phyloP scores from a whole-genome alignment of 306 rosid species.

The Aeschynomene evenia region DNA sequence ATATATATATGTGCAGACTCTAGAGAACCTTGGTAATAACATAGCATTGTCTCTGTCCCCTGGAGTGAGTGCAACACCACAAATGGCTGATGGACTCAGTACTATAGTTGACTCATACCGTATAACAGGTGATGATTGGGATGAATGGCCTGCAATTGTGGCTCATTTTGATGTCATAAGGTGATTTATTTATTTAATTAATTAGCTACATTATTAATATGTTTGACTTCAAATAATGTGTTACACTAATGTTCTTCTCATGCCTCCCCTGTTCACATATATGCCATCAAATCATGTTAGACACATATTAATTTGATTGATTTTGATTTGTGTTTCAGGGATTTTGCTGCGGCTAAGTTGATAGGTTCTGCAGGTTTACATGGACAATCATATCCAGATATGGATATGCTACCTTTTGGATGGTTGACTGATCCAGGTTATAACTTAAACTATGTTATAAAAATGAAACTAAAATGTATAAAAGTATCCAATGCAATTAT shows the following conservation, averaged over 20 bases:
- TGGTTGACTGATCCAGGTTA: constrained; percentile 75
- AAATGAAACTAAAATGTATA: too few species aligned
- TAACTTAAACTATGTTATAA: too few species aligned
- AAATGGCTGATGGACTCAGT: constrained; percentile 49
- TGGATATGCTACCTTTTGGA: constrained; percentile 82
- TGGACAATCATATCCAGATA: constrained; percentile 80
- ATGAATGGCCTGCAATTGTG: constrained; percentile 53
- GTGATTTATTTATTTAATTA: constrained; percentile 29
- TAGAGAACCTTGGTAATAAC: constrained; percentile 42
- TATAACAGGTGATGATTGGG: constrained; percentile 84
- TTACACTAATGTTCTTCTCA: neutral
- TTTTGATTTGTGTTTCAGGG: constrained; percentile 49
- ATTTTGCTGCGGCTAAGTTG: constrained; percentile 55
- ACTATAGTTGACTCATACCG: constrained; percentile 62
- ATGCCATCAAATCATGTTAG: neutral
- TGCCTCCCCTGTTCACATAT: neutral
- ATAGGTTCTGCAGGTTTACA: constrained; percentile 53
- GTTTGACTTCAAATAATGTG: neutral
- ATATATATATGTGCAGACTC: constrained; percentile 58
- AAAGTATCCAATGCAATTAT: too few species aligned
- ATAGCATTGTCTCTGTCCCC: constrained; percentile 69
- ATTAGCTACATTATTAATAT: neutral
- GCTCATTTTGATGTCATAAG: constrained; percentile 65
- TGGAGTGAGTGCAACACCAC: constrained; percentile 64
- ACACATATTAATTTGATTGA: neutral